Evolutionary conservation across 768 basidiomycete species (phyloP), one percentile per base, ranked within the genome.

Genomic region (Amanita fuliginea): DNA sequence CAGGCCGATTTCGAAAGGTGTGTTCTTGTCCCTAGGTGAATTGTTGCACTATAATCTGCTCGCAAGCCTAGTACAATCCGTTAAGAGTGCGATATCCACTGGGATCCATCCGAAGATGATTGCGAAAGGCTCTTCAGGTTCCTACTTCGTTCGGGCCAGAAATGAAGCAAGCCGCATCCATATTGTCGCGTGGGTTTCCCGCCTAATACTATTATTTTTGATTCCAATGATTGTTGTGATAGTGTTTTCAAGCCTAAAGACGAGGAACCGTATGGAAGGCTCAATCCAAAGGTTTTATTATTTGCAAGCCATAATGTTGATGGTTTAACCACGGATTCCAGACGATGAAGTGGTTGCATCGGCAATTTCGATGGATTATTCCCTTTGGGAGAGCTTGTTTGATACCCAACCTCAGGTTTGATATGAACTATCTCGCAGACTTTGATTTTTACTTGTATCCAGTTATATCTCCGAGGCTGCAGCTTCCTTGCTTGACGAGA

Each of bases 201-300:
- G 26, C 47, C 18, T 36, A 36, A 41, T 22, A n/a, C 19, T 10
- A 35, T 16, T 18, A 43, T 7, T 32, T 22, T 18, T 30, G 8
- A 37, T 53, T 8, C 16, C 10, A 32, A 4, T 32, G 32, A 32
- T 32, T 32, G 5, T 22, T 16, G 9, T 14, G 3, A 33, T 47
- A 92, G 85, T 4, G 86, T 94, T 3, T 94, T 95, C 65, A 94
- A 94, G 62, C 91, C 91, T 1, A 91, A 92, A 62, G 86, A 89
- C 52, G 86, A 89, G 60, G 88, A 92, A 56, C 90, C 90, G 1
- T 94, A 93, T 60, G 90, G 90, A 21, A 72, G 80, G 35, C 71
- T 92, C 16, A 93, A 93, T 62, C 90, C 90, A 0, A 94, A 94
- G 74, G 83, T 80, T 44, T 42, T 6, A 36, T 10, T 7, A 44